Percentiles rank a stretch among this genome's conserved stretches.
phyloP scores from a whole-genome alignment of 768 basidiomycete species.

The Agrocybe pediades region DNA sequence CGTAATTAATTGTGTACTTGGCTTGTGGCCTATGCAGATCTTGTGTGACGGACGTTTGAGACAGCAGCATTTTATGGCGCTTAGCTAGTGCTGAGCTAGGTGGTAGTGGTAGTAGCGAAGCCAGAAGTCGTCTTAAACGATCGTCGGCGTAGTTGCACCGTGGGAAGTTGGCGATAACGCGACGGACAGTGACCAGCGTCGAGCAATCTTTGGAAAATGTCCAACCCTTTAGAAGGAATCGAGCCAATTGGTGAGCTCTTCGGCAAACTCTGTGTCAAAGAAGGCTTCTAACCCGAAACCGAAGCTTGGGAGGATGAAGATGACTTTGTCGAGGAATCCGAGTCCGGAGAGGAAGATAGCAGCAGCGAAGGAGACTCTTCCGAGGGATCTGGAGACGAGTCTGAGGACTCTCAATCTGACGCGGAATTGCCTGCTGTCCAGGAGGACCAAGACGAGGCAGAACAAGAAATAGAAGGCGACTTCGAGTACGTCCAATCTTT shows the following conservation, averaged over 20 bases:
- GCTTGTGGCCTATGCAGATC: neutral
- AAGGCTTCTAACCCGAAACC: neutral
- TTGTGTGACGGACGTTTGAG: too few relatives aligned
- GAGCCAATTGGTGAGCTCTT: neutral
- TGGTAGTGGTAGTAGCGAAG: neutral
- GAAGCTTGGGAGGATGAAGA: constrained; percentile 8
- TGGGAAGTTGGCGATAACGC: neutral
- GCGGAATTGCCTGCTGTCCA: constrained; percentile 17
- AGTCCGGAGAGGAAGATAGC: constrained; percentile 9
- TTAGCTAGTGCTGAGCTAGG: too few relatives aligned
- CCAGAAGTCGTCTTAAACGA: neutral
- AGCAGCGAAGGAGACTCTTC: constrained; percentile 10
- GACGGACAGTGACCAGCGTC: neutral
- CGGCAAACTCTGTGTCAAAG: neutral
- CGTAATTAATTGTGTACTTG: neutral
- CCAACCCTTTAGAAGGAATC: neutral
- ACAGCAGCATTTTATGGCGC: too few relatives aligned
- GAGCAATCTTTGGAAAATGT: neutral
- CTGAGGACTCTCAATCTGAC: constrained; percentile 20
- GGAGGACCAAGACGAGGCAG: constrained; percentile 31
- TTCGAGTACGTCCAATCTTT: constrained; percentile 45
- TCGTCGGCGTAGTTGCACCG: neutral
- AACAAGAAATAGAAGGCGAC: constrained; percentile 58
- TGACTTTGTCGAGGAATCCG: constrained; percentile 12
- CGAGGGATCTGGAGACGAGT: neutral